A percentile compares a stretch with the other conserved stretches of the same genome.
Conservation (phyloP, 2,329 filamentous ascomycete genomes). For the Trichoderma simmonsii region DNA sequence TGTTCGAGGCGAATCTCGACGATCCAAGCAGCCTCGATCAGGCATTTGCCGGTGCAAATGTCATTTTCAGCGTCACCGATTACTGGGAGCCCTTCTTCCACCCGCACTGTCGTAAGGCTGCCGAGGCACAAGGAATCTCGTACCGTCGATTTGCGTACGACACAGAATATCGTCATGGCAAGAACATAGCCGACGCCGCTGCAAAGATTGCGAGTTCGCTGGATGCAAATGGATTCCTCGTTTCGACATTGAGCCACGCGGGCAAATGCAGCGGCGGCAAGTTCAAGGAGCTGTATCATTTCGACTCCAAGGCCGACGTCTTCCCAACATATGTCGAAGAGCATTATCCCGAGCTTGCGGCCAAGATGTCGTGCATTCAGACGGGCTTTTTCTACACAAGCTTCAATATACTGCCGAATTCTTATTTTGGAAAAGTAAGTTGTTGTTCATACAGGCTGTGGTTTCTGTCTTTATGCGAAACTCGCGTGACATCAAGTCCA, state of each 20-base stretch:
- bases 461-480: background rate
- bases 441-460: background rate
- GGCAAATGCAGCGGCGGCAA: conserved; percentile 43
- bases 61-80: conserved; percentile 55
- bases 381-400: conserved; percentile 49
- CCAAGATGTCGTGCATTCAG: conserved; percentile 51
- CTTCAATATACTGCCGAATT: conserved; percentile 43
- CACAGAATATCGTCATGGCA: conserved; percentile 49
- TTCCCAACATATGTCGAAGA: conserved; percentile 45
- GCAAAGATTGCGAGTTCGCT: conserved; percentile 39
- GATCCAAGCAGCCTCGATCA: conserved; percentile 37
- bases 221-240: conserved; percentile 47
- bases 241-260: conserved; percentile 50
- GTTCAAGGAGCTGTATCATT: conserved; percentile 50
- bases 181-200: conserved; percentile 55
- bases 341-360: conserved; percentile 42
- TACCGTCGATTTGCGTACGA: conserved; percentile 46
- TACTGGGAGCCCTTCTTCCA: conserved; percentile 53
- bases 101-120: conserved; percentile 40
- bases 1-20: conserved; percentile 44
- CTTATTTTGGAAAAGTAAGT: conserved; percentile 46
- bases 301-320: conserved; percentile 51
- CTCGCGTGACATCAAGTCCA: background rate
- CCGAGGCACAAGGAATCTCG: conserved; percentile 37
- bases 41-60: conserved; percentile 44